Base-by-base conservation (phyloP, 2,329 filamentous ascomycete species). In the Rhynchosporium secalis region DNA sequence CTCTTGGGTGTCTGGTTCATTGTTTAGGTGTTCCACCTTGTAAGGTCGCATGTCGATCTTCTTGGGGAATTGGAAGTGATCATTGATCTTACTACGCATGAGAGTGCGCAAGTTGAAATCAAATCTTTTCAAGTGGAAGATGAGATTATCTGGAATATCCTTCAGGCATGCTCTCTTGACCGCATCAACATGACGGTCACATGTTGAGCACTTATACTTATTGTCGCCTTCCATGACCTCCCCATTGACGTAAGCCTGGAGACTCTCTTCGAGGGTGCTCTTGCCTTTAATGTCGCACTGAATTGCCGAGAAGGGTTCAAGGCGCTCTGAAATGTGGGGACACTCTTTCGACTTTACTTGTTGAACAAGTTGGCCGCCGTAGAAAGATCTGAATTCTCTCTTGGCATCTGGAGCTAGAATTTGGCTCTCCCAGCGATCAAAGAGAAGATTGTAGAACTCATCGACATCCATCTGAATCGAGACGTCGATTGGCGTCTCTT, bases 191-290 rank as follows among this genome's bases (percentile, higher is more conserved):
- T 95, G 90, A 10, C 86, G 85, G 65, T 92, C 90, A 74, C 95
- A 99, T 4, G 86, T 89, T 36, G 92, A 93, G 77, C 95, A 99
- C 68, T 96, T 96, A 80, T 98, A 99, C 77, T 96, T 97, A 79
- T 99, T 98, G 71, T 96, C 92, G 68, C 96, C 95, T 80, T 96
- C 92, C 89, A 99, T 93, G 41, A 95, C 87, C 76, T 99, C 95
- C 3, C 95, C 95, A 73, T 96, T 91, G 12, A 98, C 92, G 74
- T 96, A 98, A n/a, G 94, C 92, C 69, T 92, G 87, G 13, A 99
- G 80, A 72, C 95, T 98, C 68, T 97, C 92, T 70, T 91, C 82
- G 1, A 99, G 83, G 38, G 81, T 89, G 28, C 80, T 82, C 76
- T 97, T 98, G 57, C 94, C 94, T 75, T 96, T 96, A 72, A 99